Evolutionary conservation across 1,139 yeast genomes (phyloP), one percentile per base, ranked within the genome.

Genomic region (Sugiyamaella neomexicana): DNA sequence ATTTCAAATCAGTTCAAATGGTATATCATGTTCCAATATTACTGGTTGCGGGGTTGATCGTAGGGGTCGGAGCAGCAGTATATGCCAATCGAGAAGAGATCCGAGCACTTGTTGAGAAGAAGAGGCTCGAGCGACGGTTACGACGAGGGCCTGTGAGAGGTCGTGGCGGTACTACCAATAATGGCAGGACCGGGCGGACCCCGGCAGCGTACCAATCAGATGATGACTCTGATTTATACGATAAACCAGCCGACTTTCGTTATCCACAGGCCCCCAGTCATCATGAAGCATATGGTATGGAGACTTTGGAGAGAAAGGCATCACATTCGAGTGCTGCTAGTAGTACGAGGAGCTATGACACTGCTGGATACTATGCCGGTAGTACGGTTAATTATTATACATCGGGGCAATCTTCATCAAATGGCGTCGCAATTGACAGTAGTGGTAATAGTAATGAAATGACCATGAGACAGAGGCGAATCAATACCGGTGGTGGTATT

Each of bases 61-160:
- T 63, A 5, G 68, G 68, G n/a, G 51, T 63, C 7, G 63, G 65
- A 7, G 60, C 60, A 5, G 65, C 67, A 6, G 54, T 62, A 5
- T 60, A 58, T 44, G 61, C 63, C 41, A 61, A 65, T 53, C 46
- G 58, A n/a, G 68, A 65, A n/a, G 66, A 61, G 36, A 56, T 63
- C 8, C 40, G 31, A 7, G 65, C 57, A 5, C 54, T 55, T 10
- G 50, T 63, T 17, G 59, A 60, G 48, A 55, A 57, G 47, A 58
- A 61, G 50, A 53, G 57, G 25, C 58, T 59, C 31, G 64, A 62
- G 46, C 48, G 60, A 42, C 50, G 62, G 34, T 44, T 60, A 13
- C 39, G 56, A 17, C 34, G 53, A 13, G 60, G 60, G 9, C 57
- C 56, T n/a, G 16, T 31, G 16, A 38, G 48, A 34, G 34, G 13